A percentile compares a stretch with the other conserved stretches of the same genome.
Evolutionary conservation across 2,329 filamentous ascomycete species (phyloP).

Genomic region (Arthroderma sp.): DNA sequence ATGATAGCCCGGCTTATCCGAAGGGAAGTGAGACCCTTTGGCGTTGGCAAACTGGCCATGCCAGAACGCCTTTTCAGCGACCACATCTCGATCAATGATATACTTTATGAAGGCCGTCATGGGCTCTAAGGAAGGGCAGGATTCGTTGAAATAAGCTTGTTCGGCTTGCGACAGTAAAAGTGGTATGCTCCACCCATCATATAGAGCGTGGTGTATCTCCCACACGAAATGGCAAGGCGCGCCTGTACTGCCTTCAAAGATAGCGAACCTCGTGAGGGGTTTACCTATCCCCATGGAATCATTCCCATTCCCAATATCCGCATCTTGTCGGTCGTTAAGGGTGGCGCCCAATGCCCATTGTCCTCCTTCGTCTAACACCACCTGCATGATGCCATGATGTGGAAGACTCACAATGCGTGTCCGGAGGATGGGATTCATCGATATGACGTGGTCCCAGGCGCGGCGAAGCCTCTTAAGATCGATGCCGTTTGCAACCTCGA

Average conservation of each 20-base stretch:
- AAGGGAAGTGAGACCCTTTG: constrained; percentile 5
- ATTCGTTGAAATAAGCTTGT: neutral
- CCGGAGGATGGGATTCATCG: constrained; percentile 29
- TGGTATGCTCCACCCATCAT: constrained; percentile 1
- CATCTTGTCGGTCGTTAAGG: neutral
- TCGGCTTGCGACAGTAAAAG: neutral
- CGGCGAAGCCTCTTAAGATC: constrained; percentile 25
- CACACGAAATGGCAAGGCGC: neutral
- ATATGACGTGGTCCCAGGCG: constrained; percentile 26
- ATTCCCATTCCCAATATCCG: neutral
- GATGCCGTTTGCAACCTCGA: constrained; percentile 18
- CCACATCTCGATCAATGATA: neutral
- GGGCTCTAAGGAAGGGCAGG: neutral
- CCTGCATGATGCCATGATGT: constrained; percentile 17
- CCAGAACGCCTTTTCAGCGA: constrained; percentile 10
- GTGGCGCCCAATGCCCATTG: constrained; percentile 11
- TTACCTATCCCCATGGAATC: neutral
- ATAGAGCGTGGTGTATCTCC: constrained; percentile 5
- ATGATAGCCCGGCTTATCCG: neutral
- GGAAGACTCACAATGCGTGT: constrained; percentile 21
- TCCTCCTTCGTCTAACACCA: constrained; percentile 15
- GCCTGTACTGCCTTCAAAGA: neutral
- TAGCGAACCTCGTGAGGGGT: neutral
- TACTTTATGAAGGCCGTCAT: neutral
- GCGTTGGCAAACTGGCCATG: constrained; percentile 7